Base-by-base conservation (phyloP, 2,329 filamentous ascomycete genomes). In the Stagonosporopsis cucurbitacearum region DNA sequence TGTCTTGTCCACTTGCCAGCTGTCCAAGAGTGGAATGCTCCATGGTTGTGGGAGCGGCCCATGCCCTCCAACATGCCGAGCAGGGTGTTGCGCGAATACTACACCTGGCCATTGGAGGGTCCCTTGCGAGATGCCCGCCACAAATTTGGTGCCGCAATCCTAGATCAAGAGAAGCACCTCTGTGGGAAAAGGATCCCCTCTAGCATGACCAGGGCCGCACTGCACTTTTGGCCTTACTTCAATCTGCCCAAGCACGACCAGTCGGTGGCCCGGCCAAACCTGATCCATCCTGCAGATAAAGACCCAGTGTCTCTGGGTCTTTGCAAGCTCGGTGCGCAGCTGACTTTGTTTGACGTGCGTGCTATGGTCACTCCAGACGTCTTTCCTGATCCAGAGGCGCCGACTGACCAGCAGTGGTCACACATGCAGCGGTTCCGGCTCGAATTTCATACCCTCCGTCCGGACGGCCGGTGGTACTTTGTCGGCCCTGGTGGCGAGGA, bases 401-500 rank as follows among this genome's bases (percentile, higher is more conserved):
- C 58, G 57, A 12, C 26, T 22, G 33, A 42, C 13, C 50, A 54
- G 41, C 58, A 60, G 42, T 58, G 58, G 58, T 51, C 50, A 49
- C 55, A 53, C 25, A 60, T 60, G 58, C 58, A 35, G 40, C 55
- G 55, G 17, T 60, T 55, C 50, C 44, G 58, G 37, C 58, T 61
- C 17, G 51, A 61, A 23, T 57, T 61, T 12, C 56, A 61, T 54
- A n/a, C 52, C 40, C 48, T 59, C n/a, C 41, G 56, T 47, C 58
- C 58, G 45, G 56, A 59, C 23, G 56, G 58, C 19, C 50, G 52
- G 32, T 61, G 58, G 58, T 61, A 61, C 41, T 61, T 61, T 44
- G n/a, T 56, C 13, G 56, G 58, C 8, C 56, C 52, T 7, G 56
- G 42, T 32, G 58, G 56, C 35, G 56, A 59, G 33, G 56, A 58